Conservation (phyloP, 352 stramenopile species). For the Pythium angustatum region DNA sequence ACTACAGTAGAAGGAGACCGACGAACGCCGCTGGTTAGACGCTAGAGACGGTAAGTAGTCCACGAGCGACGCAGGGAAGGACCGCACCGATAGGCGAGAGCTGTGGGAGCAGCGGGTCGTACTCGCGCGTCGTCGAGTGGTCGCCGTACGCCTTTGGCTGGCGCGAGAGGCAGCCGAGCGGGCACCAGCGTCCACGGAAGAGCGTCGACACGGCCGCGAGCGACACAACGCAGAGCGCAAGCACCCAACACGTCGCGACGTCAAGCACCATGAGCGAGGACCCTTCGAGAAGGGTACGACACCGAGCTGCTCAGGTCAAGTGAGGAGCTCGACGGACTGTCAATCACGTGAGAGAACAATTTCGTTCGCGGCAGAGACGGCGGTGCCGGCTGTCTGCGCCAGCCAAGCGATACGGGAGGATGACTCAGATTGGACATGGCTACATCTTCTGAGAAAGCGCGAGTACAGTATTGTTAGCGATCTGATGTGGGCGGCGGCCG, state of each 20-base stretch:
- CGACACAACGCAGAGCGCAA: slow-evolving; percentile 6
- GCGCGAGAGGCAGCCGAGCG: slow-evolving; percentile 19
- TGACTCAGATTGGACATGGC: too few species aligned
- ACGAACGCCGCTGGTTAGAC: too few species aligned
- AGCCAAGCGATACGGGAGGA: too few species aligned
- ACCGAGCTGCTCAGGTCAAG: too few species aligned
- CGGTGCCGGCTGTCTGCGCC: not conserved
- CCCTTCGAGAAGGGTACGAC: not conserved
- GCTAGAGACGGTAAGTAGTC: too few species aligned
- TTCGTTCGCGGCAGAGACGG: slow-evolving; percentile 10
- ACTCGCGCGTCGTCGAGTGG: slow-evolving; percentile 6
- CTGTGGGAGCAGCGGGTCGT: slow-evolving; percentile 17
- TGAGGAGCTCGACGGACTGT: not conserved
- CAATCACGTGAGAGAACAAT: not conserved
- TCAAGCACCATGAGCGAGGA: not conserved
- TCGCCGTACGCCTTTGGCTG: slow-evolving; percentile 26
- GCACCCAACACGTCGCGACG: slow-evolving; percentile 6
- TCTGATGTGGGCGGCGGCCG: too few species aligned
- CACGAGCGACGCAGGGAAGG: not conserved
- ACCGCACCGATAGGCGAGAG: slow-evolving; percentile 21
- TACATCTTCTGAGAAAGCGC: too few species aligned
- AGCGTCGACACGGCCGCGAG: slow-evolving; percentile 3
- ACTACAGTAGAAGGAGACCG: too few species aligned
- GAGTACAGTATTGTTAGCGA: too few species aligned
- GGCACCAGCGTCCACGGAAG: slow-evolving; percentile 13